Conservation (phyloP, 129 eudicot genomes). For the Rutidosis leptorrhynchoides region DNA sequence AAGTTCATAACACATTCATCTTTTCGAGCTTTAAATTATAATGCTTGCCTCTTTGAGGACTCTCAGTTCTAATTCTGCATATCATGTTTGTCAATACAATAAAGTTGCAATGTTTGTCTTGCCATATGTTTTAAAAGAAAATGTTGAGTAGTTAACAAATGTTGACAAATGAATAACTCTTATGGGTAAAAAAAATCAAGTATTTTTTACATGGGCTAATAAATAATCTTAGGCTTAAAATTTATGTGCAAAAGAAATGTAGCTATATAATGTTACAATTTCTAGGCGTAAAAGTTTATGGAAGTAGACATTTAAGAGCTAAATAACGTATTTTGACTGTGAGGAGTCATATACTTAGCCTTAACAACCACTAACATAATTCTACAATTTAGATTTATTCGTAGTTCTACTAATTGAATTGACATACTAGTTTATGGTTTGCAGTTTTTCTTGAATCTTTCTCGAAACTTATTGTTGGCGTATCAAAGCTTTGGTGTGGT, state of each 20-base stretch:
- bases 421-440: constrained; percentile 24
- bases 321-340: constrained; percentile 1
- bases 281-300: not conserved
- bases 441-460: constrained; percentile 52
- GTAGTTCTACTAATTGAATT: constrained; percentile 4
- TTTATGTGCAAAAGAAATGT: not conserved
- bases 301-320: constrained; percentile 8
- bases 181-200: not conserved
- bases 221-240: not conserved
- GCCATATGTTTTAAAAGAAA: too few species aligned
- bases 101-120: not conserved
- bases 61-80: not conserved
- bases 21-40: not conserved
- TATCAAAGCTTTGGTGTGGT: constrained; percentile 95
- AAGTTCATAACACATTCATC: not conserved
- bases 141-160: not conserved
- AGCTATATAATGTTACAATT: not conserved
- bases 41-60: not conserved
- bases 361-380: not conserved
- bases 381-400: not conserved
- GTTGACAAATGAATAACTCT: too few species aligned
- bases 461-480: constrained; percentile 65
- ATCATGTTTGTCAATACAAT: not conserved
- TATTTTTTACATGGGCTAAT: not conserved
- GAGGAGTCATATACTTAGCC: not conserved